A percentile compares a stretch with the other conserved stretches of the same genome.
phyloP scores from a whole-genome alignment of 768 basidiomycete genomes.

The Auriscalpium vulgare region DNA sequence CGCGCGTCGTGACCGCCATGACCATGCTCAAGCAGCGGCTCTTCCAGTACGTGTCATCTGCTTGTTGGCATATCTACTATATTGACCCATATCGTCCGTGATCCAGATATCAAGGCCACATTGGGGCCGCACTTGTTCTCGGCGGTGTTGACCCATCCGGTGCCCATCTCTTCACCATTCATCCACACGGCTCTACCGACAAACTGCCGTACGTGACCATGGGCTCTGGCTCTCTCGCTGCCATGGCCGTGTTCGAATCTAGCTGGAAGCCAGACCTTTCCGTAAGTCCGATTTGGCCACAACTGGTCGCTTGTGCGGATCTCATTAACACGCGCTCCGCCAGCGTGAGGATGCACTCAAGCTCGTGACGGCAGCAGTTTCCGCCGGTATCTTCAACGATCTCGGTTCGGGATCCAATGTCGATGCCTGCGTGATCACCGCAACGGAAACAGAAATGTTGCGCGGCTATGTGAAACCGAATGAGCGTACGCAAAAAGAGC shows the following conservation, averaged over 20 bases:
- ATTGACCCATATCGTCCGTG: neutral
- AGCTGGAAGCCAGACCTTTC: slow-evolving; percentile 77
- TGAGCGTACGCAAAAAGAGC: slow-evolving; percentile 72
- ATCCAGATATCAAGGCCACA: slow-evolving; percentile 79
- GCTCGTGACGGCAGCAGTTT: slow-evolving; percentile 80
- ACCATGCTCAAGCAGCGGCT: slow-evolving; percentile 97
- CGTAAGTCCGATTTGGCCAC: slow-evolving; percentile 33
- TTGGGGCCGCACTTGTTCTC: slow-evolving; percentile 93
- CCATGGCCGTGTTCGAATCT: slow-evolving; percentile 97
- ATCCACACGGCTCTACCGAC: slow-evolving; percentile 96
- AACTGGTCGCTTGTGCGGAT: neutral
- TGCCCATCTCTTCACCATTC: slow-evolving; percentile 90
- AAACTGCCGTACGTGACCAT: slow-evolving; percentile 98
- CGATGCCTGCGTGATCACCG: slow-evolving; percentile 93
- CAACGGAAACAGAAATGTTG: slow-evolving; percentile 80
- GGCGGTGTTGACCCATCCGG: slow-evolving; percentile 95
- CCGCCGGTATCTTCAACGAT: slow-evolving; percentile 98
- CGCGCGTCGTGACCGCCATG: slow-evolving; percentile 95
- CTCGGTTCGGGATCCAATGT: slow-evolving; percentile 98
- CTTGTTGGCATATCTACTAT: neutral
- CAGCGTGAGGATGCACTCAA: slow-evolving; percentile 76
- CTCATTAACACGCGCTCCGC: slow-evolving; percentile 5
- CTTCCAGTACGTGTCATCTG: slow-evolving; percentile 50
- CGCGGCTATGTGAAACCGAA: slow-evolving; percentile 93
- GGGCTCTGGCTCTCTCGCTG: slow-evolving; percentile 94